Percentiles rank a stretch among this genome's conserved stretches.
Conservation (phyloP, 768 basidiomycete genomes). For the Phylloporus arenicola region DNA sequence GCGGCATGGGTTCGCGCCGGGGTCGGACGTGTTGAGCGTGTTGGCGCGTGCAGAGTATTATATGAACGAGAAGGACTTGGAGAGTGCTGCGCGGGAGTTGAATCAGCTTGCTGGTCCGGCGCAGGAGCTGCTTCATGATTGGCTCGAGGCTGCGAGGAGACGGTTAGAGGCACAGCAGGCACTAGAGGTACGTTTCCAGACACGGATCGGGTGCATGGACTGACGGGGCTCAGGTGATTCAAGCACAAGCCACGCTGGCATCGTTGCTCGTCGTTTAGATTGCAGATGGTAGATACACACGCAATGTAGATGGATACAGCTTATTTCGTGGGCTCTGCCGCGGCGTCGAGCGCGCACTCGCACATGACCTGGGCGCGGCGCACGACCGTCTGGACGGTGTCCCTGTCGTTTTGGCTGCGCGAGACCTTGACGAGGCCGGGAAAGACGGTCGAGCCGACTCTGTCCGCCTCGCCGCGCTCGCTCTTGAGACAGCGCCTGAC, state of each 20-base stretch:
- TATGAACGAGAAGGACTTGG: background rate
- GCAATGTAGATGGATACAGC: constrained; percentile 17
- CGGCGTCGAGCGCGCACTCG: constrained; percentile 61
- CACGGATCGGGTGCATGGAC: background rate
- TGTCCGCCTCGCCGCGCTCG: constrained; percentile 66
- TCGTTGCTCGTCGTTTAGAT: constrained; percentile 69
- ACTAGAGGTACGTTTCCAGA: constrained; percentile 53
- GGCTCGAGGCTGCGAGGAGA: constrained; percentile 84
- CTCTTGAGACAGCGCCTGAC: constrained; percentile 76
- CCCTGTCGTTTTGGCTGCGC: constrained; percentile 33
- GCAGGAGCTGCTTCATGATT: constrained; percentile 70
- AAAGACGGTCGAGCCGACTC: constrained; percentile 81
- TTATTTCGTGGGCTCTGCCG: constrained; percentile 5
- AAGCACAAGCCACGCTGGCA: constrained; percentile 78
- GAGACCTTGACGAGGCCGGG: constrained; percentile 84
- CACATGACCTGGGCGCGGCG: constrained; percentile 83
- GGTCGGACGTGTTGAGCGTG: constrained; percentile 81
- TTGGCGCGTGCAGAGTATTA: constrained; percentile 85
- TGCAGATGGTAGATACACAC: constrained; percentile 11
- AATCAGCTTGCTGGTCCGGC: constrained; percentile 75
- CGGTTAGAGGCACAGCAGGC: constrained; percentile 91
- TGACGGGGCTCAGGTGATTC: constrained; percentile 55
- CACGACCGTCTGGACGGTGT: constrained; percentile 67
- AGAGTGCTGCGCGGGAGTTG: no score
- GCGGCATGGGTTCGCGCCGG: constrained; percentile 64